Evolutionary conservation across 805 yeast species (phyloP).

Genomic region (Ogataea wickerhamii): DNA sequence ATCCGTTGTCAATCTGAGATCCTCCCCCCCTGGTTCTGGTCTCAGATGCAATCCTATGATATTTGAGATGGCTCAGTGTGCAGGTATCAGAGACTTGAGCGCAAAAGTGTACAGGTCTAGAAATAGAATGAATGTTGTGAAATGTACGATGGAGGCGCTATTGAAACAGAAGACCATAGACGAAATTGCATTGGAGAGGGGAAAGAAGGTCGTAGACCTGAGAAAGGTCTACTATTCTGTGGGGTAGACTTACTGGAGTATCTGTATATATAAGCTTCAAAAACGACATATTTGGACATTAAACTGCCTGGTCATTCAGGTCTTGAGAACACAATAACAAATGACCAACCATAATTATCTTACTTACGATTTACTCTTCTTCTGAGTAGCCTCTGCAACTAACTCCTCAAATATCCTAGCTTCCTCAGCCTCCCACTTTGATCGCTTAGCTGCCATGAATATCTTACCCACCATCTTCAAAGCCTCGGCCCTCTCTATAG

Average conservation of each 20-base stretch:
- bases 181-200: slow-evolving; percentile 86
- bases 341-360: slow-evolving; percentile 11
- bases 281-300: no score
- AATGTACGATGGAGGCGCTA: slow-evolving; percentile 84
- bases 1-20: slow-evolving; percentile 71
- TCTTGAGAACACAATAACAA: no score
- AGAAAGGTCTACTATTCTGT: slow-evolving; percentile 75
- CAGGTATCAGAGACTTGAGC: slow-evolving; percentile 89
- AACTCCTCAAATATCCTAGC: slow-evolving; percentile 87
- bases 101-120: slow-evolving; percentile 91
- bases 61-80: slow-evolving; percentile 86
- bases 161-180: slow-evolving; percentile 73
- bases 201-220: slow-evolving; percentile 91
- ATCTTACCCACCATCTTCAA: slow-evolving; percentile 66
- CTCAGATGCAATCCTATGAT: slow-evolving; percentile 86
- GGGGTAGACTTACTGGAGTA: slow-evolving; percentile 9
- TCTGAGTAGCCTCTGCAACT: slow-evolving; percentile 78
- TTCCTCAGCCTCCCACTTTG: slow-evolving; percentile 89
- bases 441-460: slow-evolving; percentile 63
- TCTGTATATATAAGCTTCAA: background rate
- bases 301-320: no score
- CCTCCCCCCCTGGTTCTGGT: slow-evolving; percentile 93
- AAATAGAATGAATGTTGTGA: slow-evolving; percentile 91
- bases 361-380: slow-evolving; percentile 49
- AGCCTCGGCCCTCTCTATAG: slow-evolving; percentile 76